These are phyloP conservation scores for Onygenales sp. DNA, from an alignment of 2,329 filamentous ascomycete genomes.

Conservation along the genomic window DNA sequence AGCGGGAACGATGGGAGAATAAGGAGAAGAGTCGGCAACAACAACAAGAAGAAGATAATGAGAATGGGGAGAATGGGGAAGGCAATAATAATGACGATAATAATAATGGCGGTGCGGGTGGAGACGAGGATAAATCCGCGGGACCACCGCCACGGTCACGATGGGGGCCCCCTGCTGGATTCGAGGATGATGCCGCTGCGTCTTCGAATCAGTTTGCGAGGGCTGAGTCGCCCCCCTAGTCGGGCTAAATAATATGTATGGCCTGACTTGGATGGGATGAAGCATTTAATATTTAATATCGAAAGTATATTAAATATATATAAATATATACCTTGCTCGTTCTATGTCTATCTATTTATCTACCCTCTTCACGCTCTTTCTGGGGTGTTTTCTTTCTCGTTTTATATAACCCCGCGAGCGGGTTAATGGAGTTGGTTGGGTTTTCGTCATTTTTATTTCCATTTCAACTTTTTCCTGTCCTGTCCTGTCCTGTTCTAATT, in stretches of 20 bases:
- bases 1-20: conserved; percentile 16
- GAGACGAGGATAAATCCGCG: not conserved
- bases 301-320: no score
- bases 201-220: not conserved
- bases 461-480: not conserved
- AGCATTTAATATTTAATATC: no score
- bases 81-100: not conserved
- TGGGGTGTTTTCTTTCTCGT: not conserved
- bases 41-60: not conserved
- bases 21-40: not conserved
- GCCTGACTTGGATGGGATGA: no score
- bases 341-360: not conserved
- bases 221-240: conserved; percentile 1
- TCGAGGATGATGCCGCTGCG: not conserved
- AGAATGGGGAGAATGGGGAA: not conserved
- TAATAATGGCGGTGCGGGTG: not conserved
- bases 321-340: not conserved
- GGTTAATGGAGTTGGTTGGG: no score
- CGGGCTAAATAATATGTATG: not conserved
- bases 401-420: not conserved
- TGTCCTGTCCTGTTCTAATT: no score
- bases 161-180: not conserved
- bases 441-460: not conserved
- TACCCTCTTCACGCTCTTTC: not conserved
- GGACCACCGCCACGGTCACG: not conserved